phyloP scores from a whole-genome alignment of 108 stramenopile species.

The Aureococcus anophagefferens region DNA sequence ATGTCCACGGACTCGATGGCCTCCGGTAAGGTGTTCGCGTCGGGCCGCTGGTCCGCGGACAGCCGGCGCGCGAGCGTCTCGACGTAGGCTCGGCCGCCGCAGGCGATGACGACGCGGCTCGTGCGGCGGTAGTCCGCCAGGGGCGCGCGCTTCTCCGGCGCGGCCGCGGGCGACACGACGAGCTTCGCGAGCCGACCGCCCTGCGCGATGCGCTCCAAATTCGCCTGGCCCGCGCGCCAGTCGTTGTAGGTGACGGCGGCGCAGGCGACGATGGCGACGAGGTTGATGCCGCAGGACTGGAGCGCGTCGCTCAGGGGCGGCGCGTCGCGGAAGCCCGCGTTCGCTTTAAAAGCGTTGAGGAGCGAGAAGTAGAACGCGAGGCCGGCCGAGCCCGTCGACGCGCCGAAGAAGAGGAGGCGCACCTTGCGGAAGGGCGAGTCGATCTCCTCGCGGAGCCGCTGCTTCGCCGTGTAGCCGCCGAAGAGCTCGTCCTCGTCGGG shows the following conservation, averaged over 20 bases:
- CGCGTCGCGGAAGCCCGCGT: constrained; percentile 49
- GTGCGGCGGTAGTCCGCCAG: constrained; percentile 52
- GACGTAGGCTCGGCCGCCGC: constrained; percentile 62
- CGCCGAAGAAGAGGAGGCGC: constrained; percentile 57
- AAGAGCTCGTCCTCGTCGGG: constrained; percentile 10
- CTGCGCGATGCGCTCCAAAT: constrained; percentile 58
- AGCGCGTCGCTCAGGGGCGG: constrained; percentile 55
- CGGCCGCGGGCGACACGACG: constrained; percentile 48
- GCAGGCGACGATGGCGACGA: constrained; percentile 47
- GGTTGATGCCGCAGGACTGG: constrained; percentile 53
- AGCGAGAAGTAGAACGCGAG: constrained; percentile 62
- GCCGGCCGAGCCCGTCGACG: constrained; percentile 48
- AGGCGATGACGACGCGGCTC: constrained; percentile 58
- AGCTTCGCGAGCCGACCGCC: constrained; percentile 58
- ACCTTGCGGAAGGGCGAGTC: constrained; percentile 74
- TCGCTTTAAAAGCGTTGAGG: constrained; percentile 48
- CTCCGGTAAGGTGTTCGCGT: constrained; percentile 56
- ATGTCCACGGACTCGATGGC: constrained; percentile 48
- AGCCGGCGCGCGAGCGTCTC: constrained; percentile 46
- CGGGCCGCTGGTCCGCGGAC: constrained; percentile 57
- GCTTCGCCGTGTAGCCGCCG: constrained; percentile 73
- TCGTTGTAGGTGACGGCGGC: constrained; percentile 52
- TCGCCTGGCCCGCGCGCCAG: constrained; percentile 50
- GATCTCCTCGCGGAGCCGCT: constrained; percentile 68
- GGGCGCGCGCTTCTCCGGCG: constrained; percentile 17